A percentile compares a stretch with the other conserved stretches of the same genome.
phyloP scores from a whole-genome alignment of 1,284 basidiomycete species.

The Microbotryum lychnidis-dioicae region DNA sequence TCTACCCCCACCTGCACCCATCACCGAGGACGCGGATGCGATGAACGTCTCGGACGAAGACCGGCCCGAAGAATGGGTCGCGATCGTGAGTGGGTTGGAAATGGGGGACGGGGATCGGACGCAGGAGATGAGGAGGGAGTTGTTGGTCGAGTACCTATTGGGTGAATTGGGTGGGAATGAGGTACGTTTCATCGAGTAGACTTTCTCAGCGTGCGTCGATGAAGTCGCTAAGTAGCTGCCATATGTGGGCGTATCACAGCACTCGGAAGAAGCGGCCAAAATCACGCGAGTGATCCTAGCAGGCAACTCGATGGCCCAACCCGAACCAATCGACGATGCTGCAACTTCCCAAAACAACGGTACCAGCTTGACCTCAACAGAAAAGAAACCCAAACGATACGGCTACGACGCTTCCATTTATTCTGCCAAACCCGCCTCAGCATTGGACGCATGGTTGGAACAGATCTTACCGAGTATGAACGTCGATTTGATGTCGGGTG shows the following conservation, averaged over 20 bases:
- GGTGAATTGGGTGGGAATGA: conserved; percentile 67
- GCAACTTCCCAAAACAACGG: background rate
- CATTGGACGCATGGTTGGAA: conserved; percentile 60
- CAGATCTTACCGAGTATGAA: conserved; percentile 66
- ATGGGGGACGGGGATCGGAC: conserved; percentile 50
- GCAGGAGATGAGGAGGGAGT: conserved; percentile 62
- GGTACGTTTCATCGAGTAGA: conserved; percentile 38
- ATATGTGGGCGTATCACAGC: conserved; percentile 38
- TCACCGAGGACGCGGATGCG: conserved; percentile 30
- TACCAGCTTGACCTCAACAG: background rate
- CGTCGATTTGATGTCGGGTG: conserved; percentile 76
- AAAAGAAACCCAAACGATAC: conserved; percentile 45
- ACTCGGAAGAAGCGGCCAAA: conserved; percentile 56
- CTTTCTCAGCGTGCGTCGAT: no score
- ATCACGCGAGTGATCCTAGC: conserved; percentile 77
- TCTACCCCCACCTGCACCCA: conserved; percentile 54
- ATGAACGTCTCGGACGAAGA: conserved; percentile 9
- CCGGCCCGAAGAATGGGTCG: conserved; percentile 60
- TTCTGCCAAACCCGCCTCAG: conserved; percentile 63
- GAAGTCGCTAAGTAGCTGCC: background rate
- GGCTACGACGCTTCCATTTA: conserved; percentile 57
- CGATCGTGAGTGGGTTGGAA: conserved; percentile 73
- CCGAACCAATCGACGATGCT: conserved; percentile 46
- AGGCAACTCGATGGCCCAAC: conserved; percentile 68
- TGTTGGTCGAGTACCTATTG: conserved; percentile 77